Conservation (phyloP, 2,329 filamentous ascomycete species). For the Dendrostoma leiphaemia region DNA sequence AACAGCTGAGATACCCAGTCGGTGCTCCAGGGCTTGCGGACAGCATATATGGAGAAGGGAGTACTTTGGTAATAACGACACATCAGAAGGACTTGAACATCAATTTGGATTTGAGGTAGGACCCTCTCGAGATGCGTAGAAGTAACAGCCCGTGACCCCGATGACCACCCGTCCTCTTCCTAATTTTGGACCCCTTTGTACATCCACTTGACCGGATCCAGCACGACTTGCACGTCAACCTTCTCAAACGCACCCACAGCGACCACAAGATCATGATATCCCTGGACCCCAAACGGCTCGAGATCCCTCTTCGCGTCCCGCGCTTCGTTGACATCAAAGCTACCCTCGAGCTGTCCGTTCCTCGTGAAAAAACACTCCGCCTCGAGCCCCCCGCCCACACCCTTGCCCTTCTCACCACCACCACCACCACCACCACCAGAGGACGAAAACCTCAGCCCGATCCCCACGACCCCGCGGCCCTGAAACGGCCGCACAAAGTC, state of each 20-base stretch:
- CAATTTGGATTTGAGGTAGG: too few relatives aligned
- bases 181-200: constrained; percentile 33
- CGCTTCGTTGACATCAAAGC: constrained; percentile 76
- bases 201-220: constrained; percentile 58
- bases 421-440: constrained; percentile 24
- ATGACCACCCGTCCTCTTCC: too few relatives aligned
- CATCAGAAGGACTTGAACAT: too few relatives aligned
- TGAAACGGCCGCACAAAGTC: constrained; percentile 64
- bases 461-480: constrained; percentile 65
- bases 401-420: constrained; percentile 20
- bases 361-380: constrained; percentile 69
- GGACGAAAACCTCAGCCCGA: constrained; percentile 64
- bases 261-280: constrained; percentile 55
- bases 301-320: constrained; percentile 61
- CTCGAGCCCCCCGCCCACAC: constrained; percentile 21
- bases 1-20: too few relatives aligned
- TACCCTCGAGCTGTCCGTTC: constrained; percentile 56
- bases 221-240: constrained; percentile 42
- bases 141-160: too few relatives aligned
- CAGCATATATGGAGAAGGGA: too few relatives aligned
- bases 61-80: too few relatives aligned
- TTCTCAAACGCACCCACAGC: background rate
- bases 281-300: constrained; percentile 66
- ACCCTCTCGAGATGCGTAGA: too few relatives aligned
- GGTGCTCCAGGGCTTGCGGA: too few relatives aligned